Base-by-base conservation (phyloP, 371 early-diverging fungal species). In the Capniomyces stellatus region DNA sequence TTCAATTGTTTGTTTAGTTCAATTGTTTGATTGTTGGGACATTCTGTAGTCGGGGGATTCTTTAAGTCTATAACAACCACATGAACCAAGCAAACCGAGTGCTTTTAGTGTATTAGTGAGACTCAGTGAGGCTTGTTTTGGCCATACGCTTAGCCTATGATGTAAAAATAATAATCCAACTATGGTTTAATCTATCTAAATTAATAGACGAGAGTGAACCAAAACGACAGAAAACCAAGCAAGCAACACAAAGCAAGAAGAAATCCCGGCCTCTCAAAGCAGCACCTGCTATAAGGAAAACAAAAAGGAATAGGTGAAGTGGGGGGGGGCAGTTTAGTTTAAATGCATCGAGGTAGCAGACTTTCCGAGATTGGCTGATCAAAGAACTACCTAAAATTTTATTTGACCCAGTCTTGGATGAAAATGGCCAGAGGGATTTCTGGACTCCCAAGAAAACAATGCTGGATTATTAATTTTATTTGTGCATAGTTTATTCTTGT, bases 1-100 rank as follows among this genome's bases (percentile, higher is more conserved):
- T 3, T 49, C 46, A 8, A 58, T 58, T 8, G 57, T 58, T 42
- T 57, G 60, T 31, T 35, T 35, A 35, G 35, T 10, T 6, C 15
- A 6, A 15, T 6, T 6, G 15, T 35, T 35, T 6, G 35, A 15
- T 15, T 10, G 15, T 35, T 6, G 6, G 15, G 10, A 10, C 10
- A 35, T 35, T 35, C 15, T 10, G 6, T 35, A 10, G 15, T 35
- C 10, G 10, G 10, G 35, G 35, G 15, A 35, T 35, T 35, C 10
- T 15, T 15, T 10, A 15, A 6, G 15, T 35, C 15, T 35, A 10
- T 35, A 15, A 6, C 6, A 35, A 35, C 15, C 15, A 35, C 15
- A 35, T 35, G 6, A 35, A 6, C 15, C 35, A n/a, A n/a, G 6
- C 15, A 10, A 35, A 15, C 6, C 35, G 15, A 10, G 6, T 35